Evolutionary conservation across 345 rosid genomes (phyloP).

Genomic region (Orychophragmus violaceus): DNA sequence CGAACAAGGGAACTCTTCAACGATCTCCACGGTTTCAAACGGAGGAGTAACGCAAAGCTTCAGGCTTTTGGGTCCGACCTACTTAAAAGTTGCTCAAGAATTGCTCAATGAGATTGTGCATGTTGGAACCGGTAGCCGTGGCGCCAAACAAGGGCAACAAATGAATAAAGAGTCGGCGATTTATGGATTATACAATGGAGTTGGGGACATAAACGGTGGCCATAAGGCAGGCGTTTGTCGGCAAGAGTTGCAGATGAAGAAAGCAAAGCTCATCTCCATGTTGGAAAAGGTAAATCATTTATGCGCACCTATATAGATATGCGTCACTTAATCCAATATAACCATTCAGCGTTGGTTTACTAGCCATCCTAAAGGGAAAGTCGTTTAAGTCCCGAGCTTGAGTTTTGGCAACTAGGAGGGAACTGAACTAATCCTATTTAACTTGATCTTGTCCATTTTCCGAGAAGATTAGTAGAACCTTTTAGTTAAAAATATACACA

Average conservation of each 20-base stretch:
- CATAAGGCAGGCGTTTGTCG: constrained; percentile 8
- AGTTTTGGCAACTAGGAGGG: background rate
- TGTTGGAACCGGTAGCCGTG: constrained; percentile 28
- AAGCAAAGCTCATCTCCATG: constrained; percentile 58
- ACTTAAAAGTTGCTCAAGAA: constrained; percentile 68
- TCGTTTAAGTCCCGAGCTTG: background rate
- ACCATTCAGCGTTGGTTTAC: background rate
- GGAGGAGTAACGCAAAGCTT: constrained; percentile 34
- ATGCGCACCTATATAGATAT: background rate
- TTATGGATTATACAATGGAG: background rate
- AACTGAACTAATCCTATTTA: background rate
- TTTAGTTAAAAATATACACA: background rate
- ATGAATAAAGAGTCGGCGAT: constrained; percentile 14
- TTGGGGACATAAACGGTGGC: background rate
- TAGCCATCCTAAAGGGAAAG: background rate
- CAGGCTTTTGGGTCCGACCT: constrained; percentile 44
- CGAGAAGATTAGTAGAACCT: background rate
- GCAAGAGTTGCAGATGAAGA: constrained; percentile 64
- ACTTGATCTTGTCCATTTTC: background rate
- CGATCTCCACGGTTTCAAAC: constrained; percentile 38
- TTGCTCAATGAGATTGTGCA: constrained; percentile 62
- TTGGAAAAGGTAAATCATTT: constrained; percentile 51
- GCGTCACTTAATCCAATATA: background rate
- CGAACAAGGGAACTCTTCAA: constrained; percentile 32
- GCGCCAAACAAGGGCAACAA: background rate